These are phyloP conservation scores for Rusavskia elegans DNA, from an alignment of 495 filamentous ascomycete genomes.

Conservation along the genomic window DNA sequence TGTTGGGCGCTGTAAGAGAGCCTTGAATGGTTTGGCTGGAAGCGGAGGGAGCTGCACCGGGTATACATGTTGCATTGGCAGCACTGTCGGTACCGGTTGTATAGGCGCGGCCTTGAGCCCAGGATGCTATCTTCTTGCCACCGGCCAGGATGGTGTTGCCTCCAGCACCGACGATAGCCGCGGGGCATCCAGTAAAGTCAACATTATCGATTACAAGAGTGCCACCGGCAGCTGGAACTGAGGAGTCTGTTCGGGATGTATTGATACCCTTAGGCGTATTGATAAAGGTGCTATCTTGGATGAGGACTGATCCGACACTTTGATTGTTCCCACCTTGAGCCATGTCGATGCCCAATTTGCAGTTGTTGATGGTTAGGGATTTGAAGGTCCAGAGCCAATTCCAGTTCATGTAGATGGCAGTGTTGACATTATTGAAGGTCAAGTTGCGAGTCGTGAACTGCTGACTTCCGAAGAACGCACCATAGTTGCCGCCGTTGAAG, in stretches of 20 bases:
- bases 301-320: conserved; percentile 62
- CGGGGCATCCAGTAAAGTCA: conserved; percentile 44
- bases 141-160: conserved; percentile 50
- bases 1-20: conserved; percentile 28
- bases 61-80: conserved; percentile 11
- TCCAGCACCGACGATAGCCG: conserved; percentile 35
- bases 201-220: conserved; percentile 79
- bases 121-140: conserved; percentile 52
- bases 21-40: conserved; percentile 12
- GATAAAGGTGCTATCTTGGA: conserved; percentile 64
- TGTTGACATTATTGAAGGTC: conserved; percentile 77
- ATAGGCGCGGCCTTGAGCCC: conserved; percentile 62
- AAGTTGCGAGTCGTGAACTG: conserved; percentile 91
- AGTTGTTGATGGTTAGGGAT: conserved; percentile 65
- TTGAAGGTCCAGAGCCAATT: conserved; percentile 88
- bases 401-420: conserved; percentile 88
- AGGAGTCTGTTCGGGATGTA: conserved; percentile 49
- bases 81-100: conserved; percentile 16
- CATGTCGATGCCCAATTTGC: conserved; percentile 69
- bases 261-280: conserved; percentile 58
- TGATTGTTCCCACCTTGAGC: conserved; percentile 45
- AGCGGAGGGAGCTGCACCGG: conserved; percentile 8
- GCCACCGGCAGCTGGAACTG: conserved; percentile 48
- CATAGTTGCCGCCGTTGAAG: conserved; percentile 77
- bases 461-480: conserved; percentile 81